These are phyloP conservation scores for Linnemannia hyalina DNA, from an alignment of 192 early-diverging fungal species.

Conservation along the genomic window DNA sequence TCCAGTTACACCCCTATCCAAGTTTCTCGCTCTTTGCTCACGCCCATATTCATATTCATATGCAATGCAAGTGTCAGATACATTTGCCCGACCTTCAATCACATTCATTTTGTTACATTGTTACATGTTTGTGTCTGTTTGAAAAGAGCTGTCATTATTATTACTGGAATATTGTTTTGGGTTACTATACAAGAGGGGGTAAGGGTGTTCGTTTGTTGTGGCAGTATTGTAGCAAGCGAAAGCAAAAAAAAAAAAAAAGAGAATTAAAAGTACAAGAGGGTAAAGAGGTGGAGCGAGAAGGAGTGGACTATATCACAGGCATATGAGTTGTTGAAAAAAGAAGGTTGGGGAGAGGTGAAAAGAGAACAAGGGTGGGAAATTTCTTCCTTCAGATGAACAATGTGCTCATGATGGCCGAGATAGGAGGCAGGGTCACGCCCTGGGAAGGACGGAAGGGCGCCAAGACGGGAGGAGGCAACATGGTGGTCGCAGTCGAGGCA, in stretches of 20 bases:
- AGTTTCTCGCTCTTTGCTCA: background rate
- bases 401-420: slow-evolving; percentile 54
- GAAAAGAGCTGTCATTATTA: background rate
- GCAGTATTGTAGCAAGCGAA: slow-evolving; percentile 12
- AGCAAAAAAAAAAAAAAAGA: background rate
- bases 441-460: slow-evolving; percentile 50
- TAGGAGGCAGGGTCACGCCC: slow-evolving; percentile 50
- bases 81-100: background rate
- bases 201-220: background rate
- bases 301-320: slow-evolving; percentile 9
- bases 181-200: slow-evolving; percentile 5
- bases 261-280: background rate
- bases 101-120: background rate
- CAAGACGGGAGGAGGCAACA: slow-evolving; percentile 52
- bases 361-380: background rate
- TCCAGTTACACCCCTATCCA: background rate
- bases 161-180: background rate
- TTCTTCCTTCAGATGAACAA: slow-evolving; percentile 41
- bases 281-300: background rate
- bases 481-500: slow-evolving; percentile 1
- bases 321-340: background rate
- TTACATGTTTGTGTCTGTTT: background rate
- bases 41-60: background rate
- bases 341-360: background rate
- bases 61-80: slow-evolving; percentile 9